Evolutionary conservation across 305 asterid genomes (phyloP), one percentile per base, ranked within the genome.

Genomic region (Rubia peregrina): DNA sequence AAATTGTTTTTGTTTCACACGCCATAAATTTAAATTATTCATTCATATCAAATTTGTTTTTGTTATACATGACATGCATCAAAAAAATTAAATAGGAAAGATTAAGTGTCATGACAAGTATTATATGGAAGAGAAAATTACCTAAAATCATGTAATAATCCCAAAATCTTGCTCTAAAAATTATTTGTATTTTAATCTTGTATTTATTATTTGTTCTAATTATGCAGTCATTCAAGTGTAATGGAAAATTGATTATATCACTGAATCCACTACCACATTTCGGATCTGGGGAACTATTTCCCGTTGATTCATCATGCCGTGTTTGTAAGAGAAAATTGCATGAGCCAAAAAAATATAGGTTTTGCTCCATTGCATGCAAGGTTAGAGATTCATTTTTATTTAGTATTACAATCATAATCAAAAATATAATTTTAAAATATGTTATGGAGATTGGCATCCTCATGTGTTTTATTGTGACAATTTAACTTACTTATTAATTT

Each of bases 161-260:
- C 41, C 41, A 38, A 38, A 38, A 5, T 38, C 0, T 38, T 38
- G 41, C 41, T 6, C 41, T 6, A 38, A 38, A 38, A 38, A 2
- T 38, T 6, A 38, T 5, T 14, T 5, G 6, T 17, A 13, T 49
- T 17, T 44, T 4, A 3, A 1, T 10, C 36, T 6, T 4, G 11
- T 26, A 6, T 10, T 11, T 11, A 11, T 1, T 61, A 5, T 40
- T 61, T 61, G 4, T 26, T 3, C 22, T 12, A 10, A 56, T 56
- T 56, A 36, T 36, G 40, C 30, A 62, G 67, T 44, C 67, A 16
- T 62, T 13, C 67, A 62, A 62, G n/a, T 62, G 67, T 44, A 62
- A 62, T 44, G 36, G 36, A 8, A 62, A 62, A 38, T 14, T 40
- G 48, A 44, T 62, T 3, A 17, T 62, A 33, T 62, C 67, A 2